phyloP scores from a whole-genome alignment of 1,139 yeast species.

The Lodderomyces beijingensis region DNA sequence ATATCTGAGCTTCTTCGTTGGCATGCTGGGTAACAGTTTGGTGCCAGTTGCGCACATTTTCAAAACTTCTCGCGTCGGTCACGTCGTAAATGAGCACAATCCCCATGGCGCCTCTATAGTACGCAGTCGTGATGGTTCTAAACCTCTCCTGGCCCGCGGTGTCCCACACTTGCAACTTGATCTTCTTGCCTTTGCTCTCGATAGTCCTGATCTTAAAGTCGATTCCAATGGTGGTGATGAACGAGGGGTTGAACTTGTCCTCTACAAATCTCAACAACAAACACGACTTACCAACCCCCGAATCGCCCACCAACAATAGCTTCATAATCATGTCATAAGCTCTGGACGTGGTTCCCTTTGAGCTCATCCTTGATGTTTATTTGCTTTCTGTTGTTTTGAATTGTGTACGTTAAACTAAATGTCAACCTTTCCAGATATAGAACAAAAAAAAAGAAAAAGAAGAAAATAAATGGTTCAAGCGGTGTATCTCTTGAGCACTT shows the following conservation, averaged over 20 bases:
- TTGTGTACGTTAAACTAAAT: no score
- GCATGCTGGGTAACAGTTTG: slow-evolving; percentile 96
- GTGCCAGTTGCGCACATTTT: slow-evolving; percentile 83
- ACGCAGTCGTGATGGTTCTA: slow-evolving; percentile 96
- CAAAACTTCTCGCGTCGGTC: slow-evolving; percentile 90
- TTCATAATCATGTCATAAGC: slow-evolving; percentile 94
- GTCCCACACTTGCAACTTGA: slow-evolving; percentile 97
- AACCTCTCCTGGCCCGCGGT: slow-evolving; percentile 99
- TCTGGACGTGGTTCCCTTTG: slow-evolving; percentile 59
- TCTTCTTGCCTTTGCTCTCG: slow-evolving; percentile 86
- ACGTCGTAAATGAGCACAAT: slow-evolving; percentile 94
- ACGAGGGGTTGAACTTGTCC: slow-evolving; percentile 93
- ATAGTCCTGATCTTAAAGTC: slow-evolving; percentile 97
- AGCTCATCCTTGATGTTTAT: no score
- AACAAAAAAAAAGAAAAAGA: no score
- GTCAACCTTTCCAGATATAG: no score
- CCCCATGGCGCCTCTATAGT: slow-evolving; percentile 99
- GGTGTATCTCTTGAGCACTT: no score
- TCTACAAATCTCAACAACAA: slow-evolving; percentile 90
- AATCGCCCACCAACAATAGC: slow-evolving; percentile 90
- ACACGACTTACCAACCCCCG: slow-evolving; percentile 97
- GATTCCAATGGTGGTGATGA: slow-evolving; percentile 95
- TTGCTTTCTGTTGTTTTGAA: no score
- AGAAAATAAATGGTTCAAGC: not conserved
- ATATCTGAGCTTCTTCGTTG: slow-evolving; percentile 88